A percentile compares a stretch with the other conserved stretches of the same genome.
phyloP scores from a whole-genome alignment of 768 basidiomycete genomes.

The Mycena vulgaris region DNA sequence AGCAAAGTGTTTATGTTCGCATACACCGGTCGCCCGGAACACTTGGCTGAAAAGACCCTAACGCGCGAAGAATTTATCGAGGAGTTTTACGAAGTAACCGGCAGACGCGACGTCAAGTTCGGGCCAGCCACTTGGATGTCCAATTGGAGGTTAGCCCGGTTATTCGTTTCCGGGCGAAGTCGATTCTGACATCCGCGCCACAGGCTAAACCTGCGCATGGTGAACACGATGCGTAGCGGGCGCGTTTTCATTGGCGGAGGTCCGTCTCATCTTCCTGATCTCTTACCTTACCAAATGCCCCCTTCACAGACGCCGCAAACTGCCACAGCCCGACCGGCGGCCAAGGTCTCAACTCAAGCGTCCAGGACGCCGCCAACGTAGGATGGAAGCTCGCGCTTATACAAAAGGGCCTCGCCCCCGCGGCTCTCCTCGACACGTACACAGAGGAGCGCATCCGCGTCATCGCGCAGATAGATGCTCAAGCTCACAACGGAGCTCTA shows the following conservation, averaged over 20 bases:
- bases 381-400: slow-evolving; percentile 63
- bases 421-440: slow-evolving; percentile 57
- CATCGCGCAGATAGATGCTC: slow-evolving; percentile 64
- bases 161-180: background rate
- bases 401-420: slow-evolving; percentile 51
- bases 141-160: slow-evolving; percentile 47
- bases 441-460: slow-evolving; percentile 62
- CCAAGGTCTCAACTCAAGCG: slow-evolving; percentile 55
- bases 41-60: slow-evolving; percentile 18
- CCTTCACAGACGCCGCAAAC: slow-evolving; percentile 62
- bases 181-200: slow-evolving; percentile 30
- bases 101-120: slow-evolving; percentile 47
- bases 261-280: slow-evolving; percentile 31
- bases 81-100: slow-evolving; percentile 44
- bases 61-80: slow-evolving; percentile 47
- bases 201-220: slow-evolving; percentile 66
- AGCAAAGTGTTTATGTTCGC: slow-evolving; percentile 25
- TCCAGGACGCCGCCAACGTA: slow-evolving; percentile 61
- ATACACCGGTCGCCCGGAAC: slow-evolving; percentile 17
- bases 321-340: slow-evolving; percentile 53
- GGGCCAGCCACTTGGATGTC: slow-evolving; percentile 45
- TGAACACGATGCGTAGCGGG: slow-evolving; percentile 56
- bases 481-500: slow-evolving; percentile 50
- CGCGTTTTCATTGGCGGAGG: slow-evolving; percentile 66
- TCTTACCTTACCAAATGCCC: background rate